A percentile compares a stretch with the other conserved stretches of the same genome.
phyloP scores from a whole-genome alignment of 345 rosid genomes.

The Reutealis trisperma region DNA sequence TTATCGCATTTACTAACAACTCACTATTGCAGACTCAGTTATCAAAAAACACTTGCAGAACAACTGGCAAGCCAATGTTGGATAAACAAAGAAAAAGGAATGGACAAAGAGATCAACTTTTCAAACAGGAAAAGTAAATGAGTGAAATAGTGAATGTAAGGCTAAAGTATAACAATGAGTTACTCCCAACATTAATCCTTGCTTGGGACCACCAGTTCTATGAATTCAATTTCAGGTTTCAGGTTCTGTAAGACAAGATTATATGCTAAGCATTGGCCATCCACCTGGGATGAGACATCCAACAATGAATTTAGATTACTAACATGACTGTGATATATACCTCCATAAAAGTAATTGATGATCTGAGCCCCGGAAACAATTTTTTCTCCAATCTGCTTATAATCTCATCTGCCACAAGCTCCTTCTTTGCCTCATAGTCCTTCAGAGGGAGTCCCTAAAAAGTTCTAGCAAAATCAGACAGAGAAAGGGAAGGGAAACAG shows the following conservation, averaged over 20 bases:
- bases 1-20: background rate
- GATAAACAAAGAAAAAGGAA: background rate
- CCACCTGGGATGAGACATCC: background rate
- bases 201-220: background rate
- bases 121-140: background rate
- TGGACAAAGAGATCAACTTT: background rate
- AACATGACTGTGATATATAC: slow-evolving; percentile 30
- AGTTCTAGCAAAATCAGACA: background rate
- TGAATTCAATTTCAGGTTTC: background rate
- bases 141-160: background rate
- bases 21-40: background rate
- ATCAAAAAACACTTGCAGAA: background rate
- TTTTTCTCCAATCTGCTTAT: slow-evolving; percentile 76
- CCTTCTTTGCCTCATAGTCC: slow-evolving; percentile 84
- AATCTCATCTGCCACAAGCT: slow-evolving; percentile 56
- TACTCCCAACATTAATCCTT: background rate
- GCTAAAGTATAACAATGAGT: background rate
- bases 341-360: slow-evolving; percentile 81
- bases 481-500: background rate
- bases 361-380: slow-evolving; percentile 77
- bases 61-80: background rate
- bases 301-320: background rate
- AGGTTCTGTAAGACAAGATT: background rate
- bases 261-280: background rate
- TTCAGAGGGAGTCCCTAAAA: slow-evolving; percentile 66